A percentile compares a stretch with the other conserved stretches of the same genome.
Evolutionary conservation across 2,329 filamentous ascomycete species (phyloP).

Genomic region (Fusarium marasasianum): DNA sequence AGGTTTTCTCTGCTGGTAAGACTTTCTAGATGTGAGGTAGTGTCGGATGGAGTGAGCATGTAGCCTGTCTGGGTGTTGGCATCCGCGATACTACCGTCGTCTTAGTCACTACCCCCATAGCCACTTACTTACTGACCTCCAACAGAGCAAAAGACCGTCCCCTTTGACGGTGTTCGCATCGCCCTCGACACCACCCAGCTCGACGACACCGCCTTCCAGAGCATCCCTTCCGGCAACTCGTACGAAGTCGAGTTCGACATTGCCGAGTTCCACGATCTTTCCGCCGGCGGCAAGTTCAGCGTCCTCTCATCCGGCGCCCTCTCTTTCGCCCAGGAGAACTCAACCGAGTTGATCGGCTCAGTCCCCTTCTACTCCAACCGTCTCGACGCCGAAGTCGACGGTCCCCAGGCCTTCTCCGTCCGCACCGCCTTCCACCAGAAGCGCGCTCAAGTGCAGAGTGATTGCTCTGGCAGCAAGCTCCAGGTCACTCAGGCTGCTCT

Average conservation of each 20-base stretch:
- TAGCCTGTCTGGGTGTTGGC: neutral
- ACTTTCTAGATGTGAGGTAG: too few species aligned
- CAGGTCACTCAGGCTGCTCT: conserved; percentile 61
- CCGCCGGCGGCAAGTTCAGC: conserved; percentile 62
- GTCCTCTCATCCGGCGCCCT: conserved; percentile 66
- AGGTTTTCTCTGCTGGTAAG: conserved; percentile 58
- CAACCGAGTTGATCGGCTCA: conserved; percentile 63
- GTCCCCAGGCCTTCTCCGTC: conserved; percentile 60
- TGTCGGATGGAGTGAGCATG: neutral
- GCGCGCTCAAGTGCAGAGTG: conserved; percentile 61
- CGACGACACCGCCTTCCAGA: conserved; percentile 59
- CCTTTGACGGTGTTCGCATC: conserved; percentile 64
- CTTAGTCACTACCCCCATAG: neutral
- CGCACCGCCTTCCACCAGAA: conserved; percentile 59
- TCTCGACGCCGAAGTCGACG: conserved; percentile 66
- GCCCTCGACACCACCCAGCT: conserved; percentile 57
- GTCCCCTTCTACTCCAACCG: conserved; percentile 68
- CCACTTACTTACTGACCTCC: neutral
- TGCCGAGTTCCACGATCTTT: conserved; percentile 64
- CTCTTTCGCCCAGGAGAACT: conserved; percentile 61
- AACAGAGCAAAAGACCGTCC: conserved; percentile 51
- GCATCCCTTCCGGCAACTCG: conserved; percentile 58
- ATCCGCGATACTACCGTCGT: neutral
- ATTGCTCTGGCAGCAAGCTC: conserved; percentile 62
- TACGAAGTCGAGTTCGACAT: conserved; percentile 64